Evolutionary conservation across 108 stramenopile genomes (phyloP), one percentile per base, ranked within the genome.

Genomic region (Cyclostephanos invisitatus): DNA sequence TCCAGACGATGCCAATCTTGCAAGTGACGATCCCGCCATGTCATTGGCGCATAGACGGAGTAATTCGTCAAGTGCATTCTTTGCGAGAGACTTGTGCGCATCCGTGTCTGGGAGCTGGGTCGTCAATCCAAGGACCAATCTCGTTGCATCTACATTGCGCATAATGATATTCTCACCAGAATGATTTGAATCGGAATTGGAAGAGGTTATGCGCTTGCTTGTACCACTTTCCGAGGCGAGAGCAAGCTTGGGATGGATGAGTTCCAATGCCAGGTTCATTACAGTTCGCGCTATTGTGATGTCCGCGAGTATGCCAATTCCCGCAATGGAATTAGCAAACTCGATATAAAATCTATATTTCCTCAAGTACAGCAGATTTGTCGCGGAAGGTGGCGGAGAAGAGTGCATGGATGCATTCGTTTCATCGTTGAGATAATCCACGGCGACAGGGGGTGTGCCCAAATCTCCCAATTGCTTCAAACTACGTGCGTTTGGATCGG

Each of bases 131-230:
- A 94, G 84, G 24, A 94, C 78, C 17, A 94, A 63, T 28, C 89
- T 84, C 22, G 84, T 72, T 11, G 89, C 93, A 81, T 94, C 93
- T 2, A 89, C 88, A 62, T 94, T 94, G 42, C 85, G 77, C 46
- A 94, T 44, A 18, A 81, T 48, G n/a, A 54, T 74, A 28, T 76
- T 67, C 8, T 64, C 73, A 10, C 61, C 66, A 37, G 67, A 44
- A 64, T 18, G 36, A 38, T 73, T 80, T 21, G 46, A 7, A 42
- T 73, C 72, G 21, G 72, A 47, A 44, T 70, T 61, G 42, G 63
- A 63, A 21, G 60, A 61, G 29, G 29, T 46, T 46, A 15, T 32
- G 35, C 78, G 72, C 32, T 70, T 71, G 8, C 68, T 66, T 38
- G 85, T 87, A 0, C 73, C 42, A 74, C 68, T 60, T 57, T 67